phyloP scores from a whole-genome alignment of 345 rosid species.

The Eutrema heterophyllum region DNA sequence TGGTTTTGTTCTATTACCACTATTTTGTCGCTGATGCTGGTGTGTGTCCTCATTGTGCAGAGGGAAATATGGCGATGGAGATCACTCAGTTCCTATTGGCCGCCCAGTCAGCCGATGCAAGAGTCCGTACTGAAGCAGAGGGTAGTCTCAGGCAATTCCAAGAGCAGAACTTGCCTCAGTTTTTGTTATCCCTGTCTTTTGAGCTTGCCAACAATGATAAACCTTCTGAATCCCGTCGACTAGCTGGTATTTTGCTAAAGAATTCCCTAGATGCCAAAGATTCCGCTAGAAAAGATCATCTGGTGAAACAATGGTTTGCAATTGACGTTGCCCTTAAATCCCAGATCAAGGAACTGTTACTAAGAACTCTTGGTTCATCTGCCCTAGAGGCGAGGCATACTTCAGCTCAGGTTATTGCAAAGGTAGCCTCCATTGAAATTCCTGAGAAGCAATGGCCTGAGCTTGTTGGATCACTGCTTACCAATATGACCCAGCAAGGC shows the following conservation, averaged over 20 bases:
- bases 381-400: conserved; percentile 78
- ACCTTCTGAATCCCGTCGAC: conserved; percentile 71
- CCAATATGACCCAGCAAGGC: conserved; percentile 69
- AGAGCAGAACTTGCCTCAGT: conserved; percentile 73
- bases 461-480: conserved; percentile 58
- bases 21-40: neutral
- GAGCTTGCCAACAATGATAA: conserved; percentile 82
- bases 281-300: conserved; percentile 53
- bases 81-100: conserved; percentile 73
- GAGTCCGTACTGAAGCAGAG: conserved; percentile 79
- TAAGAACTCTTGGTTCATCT: conserved; percentile 68
- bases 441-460: conserved; percentile 96
- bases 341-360: conserved; percentile 69
- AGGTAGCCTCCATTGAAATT: conserved; percentile 85
- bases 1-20: no score
- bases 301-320: conserved; percentile 72
- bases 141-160: conserved; percentile 64
- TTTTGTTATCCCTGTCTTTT: conserved; percentile 61
- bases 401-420: conserved; percentile 88
- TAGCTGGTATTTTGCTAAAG: conserved; percentile 92
- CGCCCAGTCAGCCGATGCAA: conserved; percentile 79
- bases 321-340: conserved; percentile 57
- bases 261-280: conserved; percentile 92
- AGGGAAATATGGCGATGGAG: conserved; percentile 71
- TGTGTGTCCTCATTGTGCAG: conserved; percentile 24